A percentile compares a stretch with the other conserved stretches of the same genome.
These are phyloP conservation scores for Scutellaria baicalensis DNA, from an alignment of 257 asterid species.

Conservation along the genomic window DNA sequence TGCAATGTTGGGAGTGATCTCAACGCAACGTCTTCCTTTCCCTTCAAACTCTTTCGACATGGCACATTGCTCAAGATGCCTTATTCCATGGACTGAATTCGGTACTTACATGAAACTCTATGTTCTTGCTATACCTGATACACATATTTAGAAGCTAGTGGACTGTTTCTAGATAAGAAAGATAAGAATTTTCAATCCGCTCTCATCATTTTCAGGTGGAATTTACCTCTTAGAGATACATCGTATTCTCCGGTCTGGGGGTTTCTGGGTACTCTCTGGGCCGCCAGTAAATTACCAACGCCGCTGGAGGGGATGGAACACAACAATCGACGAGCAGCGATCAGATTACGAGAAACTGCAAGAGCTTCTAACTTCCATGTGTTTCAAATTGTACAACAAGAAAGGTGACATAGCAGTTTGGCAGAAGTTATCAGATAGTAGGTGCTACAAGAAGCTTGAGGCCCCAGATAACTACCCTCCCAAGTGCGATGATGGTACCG, in stretches of 20 bases:
- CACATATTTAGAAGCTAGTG: no score
- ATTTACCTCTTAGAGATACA: constrained; percentile 50
- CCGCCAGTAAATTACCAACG: constrained; percentile 46
- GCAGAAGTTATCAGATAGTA: constrained; percentile 35
- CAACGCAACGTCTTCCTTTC: constrained; percentile 46
- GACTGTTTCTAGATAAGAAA: no score
- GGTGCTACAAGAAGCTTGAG: constrained; percentile 37
- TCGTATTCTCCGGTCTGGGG: constrained; percentile 50
- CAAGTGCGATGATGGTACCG: constrained; percentile 46
- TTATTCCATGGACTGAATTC: constrained; percentile 51
- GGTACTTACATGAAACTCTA: constrained; percentile 18
- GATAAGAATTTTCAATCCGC: not conserved
- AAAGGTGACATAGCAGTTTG: constrained; percentile 48
- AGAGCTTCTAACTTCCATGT: constrained; percentile 39
- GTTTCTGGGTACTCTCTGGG: constrained; percentile 64
- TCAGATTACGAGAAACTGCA: constrained; percentile 33
- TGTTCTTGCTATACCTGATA: not conserved
- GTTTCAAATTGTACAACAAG: constrained; percentile 43
- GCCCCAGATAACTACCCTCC: constrained; percentile 34
- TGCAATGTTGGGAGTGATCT: constrained; percentile 49
- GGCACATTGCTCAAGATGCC: constrained; percentile 64
- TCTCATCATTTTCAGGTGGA: constrained; percentile 31
- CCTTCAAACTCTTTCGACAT: constrained; percentile 54
- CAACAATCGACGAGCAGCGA: constrained; percentile 42
- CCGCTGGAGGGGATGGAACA: constrained; percentile 56